Evolutionary conservation across 306 rosid species (phyloP).

Genomic region (Cucurbita argyrosperma): DNA sequence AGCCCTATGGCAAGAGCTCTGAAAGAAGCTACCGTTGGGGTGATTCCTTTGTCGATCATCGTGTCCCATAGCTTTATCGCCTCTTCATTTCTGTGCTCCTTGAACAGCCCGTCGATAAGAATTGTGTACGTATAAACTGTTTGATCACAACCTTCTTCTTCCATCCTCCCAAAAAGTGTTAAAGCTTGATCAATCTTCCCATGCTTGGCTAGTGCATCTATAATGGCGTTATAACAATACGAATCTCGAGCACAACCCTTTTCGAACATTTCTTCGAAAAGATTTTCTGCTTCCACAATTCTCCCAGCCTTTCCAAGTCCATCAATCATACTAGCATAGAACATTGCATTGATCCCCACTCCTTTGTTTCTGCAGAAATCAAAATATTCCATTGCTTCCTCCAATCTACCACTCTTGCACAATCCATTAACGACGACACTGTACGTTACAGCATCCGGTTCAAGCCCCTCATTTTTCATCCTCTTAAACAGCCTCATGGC

Average conservation of each 20-base stretch:
- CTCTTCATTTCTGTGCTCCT: constrained; percentile 59
- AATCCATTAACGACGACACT: constrained; percentile 71
- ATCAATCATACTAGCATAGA: constrained; percentile 68
- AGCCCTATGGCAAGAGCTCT: constrained; percentile 71
- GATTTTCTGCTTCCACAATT: constrained; percentile 55
- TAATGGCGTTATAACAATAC: constrained; percentile 56
- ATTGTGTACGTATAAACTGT: constrained; percentile 69
- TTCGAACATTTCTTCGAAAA: constrained; percentile 54
- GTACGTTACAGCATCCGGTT: constrained; percentile 72
- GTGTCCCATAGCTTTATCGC: constrained; percentile 62
- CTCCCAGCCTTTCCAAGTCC: constrained; percentile 84
- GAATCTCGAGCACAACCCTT: constrained; percentile 63
- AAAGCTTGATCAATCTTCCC: constrained; percentile 58
- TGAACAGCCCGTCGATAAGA: constrained; percentile 55
- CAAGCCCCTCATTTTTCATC: constrained; percentile 46
- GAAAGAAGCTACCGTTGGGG: constrained; percentile 70
- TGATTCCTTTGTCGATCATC: constrained; percentile 74
- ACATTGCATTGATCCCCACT: constrained; percentile 42
- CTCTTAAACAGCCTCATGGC: constrained; percentile 56
- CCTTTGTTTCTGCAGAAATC: constrained; percentile 34
- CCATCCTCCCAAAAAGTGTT: constrained; percentile 44
- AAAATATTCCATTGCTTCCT: constrained; percentile 58
- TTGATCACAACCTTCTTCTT: constrained; percentile 67
- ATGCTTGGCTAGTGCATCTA: constrained; percentile 53
- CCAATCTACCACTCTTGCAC: constrained; percentile 64